These are phyloP conservation scores for Arthrinium phaeospermum DNA, from an alignment of 2,329 filamentous ascomycete species.

Conservation along the genomic window DNA sequence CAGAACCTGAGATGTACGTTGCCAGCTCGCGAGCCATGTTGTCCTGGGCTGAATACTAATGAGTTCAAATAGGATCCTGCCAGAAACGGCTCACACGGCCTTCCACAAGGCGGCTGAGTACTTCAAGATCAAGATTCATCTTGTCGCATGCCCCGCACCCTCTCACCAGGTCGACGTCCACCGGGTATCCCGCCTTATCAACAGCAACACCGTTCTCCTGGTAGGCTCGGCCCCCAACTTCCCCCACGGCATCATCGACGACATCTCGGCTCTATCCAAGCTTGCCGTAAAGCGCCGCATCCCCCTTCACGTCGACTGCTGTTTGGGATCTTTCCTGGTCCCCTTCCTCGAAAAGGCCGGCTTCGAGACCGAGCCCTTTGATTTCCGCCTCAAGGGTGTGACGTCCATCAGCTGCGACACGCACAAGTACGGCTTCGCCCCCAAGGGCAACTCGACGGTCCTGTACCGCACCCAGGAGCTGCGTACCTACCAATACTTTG, in stretches of 20 bases:
- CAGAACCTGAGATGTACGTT: constrained; percentile 88
- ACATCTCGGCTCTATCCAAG: constrained; percentile 83
- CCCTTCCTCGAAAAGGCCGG: constrained; percentile 93
- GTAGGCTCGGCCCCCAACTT: constrained; percentile 98
- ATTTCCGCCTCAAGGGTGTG: constrained; percentile 92
- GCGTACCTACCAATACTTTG: constrained; percentile 93
- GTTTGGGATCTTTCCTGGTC: constrained; percentile 92
- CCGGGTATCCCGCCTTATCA: constrained; percentile 83
- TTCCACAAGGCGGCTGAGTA: constrained; percentile 96
- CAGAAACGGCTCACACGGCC: constrained; percentile 91
- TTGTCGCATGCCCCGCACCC: constrained; percentile 85
- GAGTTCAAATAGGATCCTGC: constrained; percentile 72
- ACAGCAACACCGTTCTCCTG: constrained; percentile 90
- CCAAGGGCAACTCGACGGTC: constrained; percentile 94
- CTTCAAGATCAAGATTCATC: constrained; percentile 94
- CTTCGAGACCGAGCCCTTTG: constrained; percentile 86
- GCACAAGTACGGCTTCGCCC: constrained; percentile 98
- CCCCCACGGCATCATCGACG: constrained; percentile 96
- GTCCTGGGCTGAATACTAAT: background rate
- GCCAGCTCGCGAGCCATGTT: background rate
- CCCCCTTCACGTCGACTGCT: constrained; percentile 96
- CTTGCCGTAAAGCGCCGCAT: constrained; percentile 80
- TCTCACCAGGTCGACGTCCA: constrained; percentile 82
- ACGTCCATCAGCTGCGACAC: constrained; percentile 97
- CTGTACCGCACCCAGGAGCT: constrained; percentile 83